Evolutionary conservation across 208 protist genomes (phyloP), one percentile per base, ranked within the genome.

Genomic region (Leishmania turanica): DNA sequence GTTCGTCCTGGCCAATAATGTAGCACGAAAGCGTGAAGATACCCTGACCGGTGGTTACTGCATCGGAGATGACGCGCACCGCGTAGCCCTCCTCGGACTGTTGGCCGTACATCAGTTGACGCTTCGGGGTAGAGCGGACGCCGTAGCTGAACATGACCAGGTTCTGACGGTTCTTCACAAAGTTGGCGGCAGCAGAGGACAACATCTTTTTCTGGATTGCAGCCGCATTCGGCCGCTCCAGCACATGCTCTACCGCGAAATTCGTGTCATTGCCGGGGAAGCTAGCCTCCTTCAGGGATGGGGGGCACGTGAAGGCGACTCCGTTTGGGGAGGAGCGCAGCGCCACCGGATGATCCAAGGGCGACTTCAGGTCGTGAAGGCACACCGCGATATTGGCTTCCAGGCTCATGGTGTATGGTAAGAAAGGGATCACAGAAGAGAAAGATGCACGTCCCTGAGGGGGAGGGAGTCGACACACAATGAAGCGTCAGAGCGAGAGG

Each of bases 101-200:
- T n/a, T 56, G 77, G 51, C 96, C 96, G 62, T 90, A 87, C 93
- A 97, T 94, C 45, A 97, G 86, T 84, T 97, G 92, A 27, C 96
- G 87, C 73, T 92, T 92, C 34, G 96, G 94, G 19, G 91, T 96
- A 15, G 93, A 94, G 80, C 94, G 92, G 13, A 95, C 91, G 51
- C 96, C 96, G 66, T 92, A 96, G 69, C 84, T 81, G 84, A 96
- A 98, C 45, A 96, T 90, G 7, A 98, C 96, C 17, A 91, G 42
- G 80, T 98, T 98, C 77, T 97, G 82, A 3, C 90, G 87, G 49
- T 88, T 87, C 72, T 87, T 78, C 73, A 87, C 80, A 79, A 97
- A 96, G 70, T 93, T 80, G 40, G 82, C 76, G 6, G 87, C 91
- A 37, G 84, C 80, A 34, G 81, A 87, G 31, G 89, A 13, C 73